Evolutionary conservation across 1,284 basidiomycete species (phyloP), one percentile per base, ranked within the genome.

Genomic region (Trametes versicolor): DNA sequence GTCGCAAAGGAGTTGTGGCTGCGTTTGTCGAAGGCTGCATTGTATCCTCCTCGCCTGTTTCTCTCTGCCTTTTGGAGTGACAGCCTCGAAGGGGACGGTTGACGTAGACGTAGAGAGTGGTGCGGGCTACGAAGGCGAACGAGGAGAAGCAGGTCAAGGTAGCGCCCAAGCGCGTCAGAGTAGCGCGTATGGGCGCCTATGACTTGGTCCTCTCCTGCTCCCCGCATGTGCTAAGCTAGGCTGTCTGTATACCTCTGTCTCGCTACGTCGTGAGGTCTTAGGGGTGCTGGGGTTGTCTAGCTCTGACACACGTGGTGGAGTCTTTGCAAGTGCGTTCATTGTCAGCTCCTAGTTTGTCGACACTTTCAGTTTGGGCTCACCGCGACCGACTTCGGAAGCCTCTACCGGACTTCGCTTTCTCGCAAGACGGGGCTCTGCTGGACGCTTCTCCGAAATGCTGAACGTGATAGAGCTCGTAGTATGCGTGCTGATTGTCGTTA

Each of bases 401-500:
- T 32, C 29, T 32, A 32, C 17, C 41, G 6, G 19, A 43, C 15
- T 19, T 21, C 43, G 19, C 45, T 48, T 48, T 25, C 41, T 43
- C 39, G 39, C 39, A 4, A 19, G 17, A n/a, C 41, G 41, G 8
- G 25, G 25, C 2, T 5, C 3, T 8, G 3, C 5, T 6, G 45
- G 45, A 48, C 45, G 23, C 27, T 19, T 21, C n/a, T 32, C 7
- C 19, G 39, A 36, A 50, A 88, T 90, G 87, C 78, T 92, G 55
- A 82, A 84, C 78, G 76, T 76, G 54, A 78, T 86, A 59, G 82
- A 97, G 54, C 84, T 96, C 69, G 84, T 92, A 68, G 85, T 90
- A 70, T 89, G 89, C 74, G 79, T 93, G 61, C 88, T 88, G 71
- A 87, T 95, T 63, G 85, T 91, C 66, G 75, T 94, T 57, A 88